Percentiles rank a stretch among this genome's conserved stretches.
phyloP scores from a whole-genome alignment of 2,329 filamentous ascomycete genomes.

The Diplocarpon mali region DNA sequence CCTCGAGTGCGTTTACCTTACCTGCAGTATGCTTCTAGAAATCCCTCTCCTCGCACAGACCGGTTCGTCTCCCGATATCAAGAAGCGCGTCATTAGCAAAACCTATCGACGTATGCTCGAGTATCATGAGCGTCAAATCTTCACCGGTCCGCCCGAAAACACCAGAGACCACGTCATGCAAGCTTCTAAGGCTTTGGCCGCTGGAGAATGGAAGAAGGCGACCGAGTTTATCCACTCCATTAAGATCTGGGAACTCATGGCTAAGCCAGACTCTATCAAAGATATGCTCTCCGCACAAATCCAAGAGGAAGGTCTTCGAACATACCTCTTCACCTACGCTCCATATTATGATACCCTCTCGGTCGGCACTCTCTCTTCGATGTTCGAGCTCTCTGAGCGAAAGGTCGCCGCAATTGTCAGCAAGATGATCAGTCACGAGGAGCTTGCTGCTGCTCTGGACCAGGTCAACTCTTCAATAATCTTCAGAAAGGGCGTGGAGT shows the following conservation, averaged over 20 bases:
- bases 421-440: conserved; percentile 99
- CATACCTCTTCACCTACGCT: conserved; percentile 98
- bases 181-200: conserved; percentile 90
- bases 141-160: conserved; percentile 96
- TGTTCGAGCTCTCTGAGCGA: conserved; percentile 88
- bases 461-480: conserved; percentile 96
- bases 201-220: conserved; percentile 97
- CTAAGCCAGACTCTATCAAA: conserved; percentile 88
- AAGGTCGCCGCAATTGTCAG: conserved; percentile 94
- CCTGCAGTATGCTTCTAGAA: conserved; percentile 97
- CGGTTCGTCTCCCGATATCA: conserved; percentile 90
- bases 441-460: conserved; percentile 89
- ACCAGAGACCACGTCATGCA: conserved; percentile 99
- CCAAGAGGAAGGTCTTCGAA: conserved; percentile 94
- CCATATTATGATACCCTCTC: conserved; percentile 97
- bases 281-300: conserved; percentile 95
- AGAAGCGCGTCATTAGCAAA: conserved; percentile 97
- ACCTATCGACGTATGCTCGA: conserved; percentile 98
- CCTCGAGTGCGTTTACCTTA: conserved; percentile 95
- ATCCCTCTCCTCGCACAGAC: conserved; percentile 95
- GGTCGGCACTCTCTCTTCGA: conserved; percentile 70
- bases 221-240: conserved; percentile 90
- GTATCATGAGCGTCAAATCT: conserved; percentile 98
- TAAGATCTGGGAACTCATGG: conserved; percentile 99
- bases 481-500: conserved; percentile 98